A percentile compares a stretch with the other conserved stretches of the same genome.
Conservation (phyloP, 192 early-diverging fungal genomes). For the Paraglomus brasilianum region DNA sequence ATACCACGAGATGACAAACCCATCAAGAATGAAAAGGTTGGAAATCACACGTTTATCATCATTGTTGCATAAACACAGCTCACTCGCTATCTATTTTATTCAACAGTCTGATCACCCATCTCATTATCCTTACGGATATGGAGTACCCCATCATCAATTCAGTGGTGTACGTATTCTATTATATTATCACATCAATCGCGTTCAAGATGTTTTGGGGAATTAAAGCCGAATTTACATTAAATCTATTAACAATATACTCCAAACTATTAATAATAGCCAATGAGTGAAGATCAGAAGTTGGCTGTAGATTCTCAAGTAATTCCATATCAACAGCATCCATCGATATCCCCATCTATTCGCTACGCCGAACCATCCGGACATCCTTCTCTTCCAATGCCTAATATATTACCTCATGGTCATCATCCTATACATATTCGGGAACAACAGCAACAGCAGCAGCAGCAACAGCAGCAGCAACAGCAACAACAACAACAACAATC, state of each 20-base stretch:
- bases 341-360: no score
- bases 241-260: no score
- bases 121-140: constrained; percentile 13
- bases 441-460: not conserved
- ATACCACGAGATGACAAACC: constrained; percentile 82
- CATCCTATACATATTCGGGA: not conserved
- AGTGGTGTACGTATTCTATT: not conserved
- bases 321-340: no score
- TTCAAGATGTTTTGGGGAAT: no score
- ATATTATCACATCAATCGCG: no score
- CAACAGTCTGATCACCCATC: constrained; percentile 16
- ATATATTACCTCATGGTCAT: not conserved
- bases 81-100: not conserved
- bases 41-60: not conserved
- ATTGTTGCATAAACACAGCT: not conserved
- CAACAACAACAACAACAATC: not conserved
- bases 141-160: not conserved
- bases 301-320: no score
- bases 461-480: not conserved
- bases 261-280: no score
- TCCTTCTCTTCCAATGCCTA: constrained; percentile 11
- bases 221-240: no score
- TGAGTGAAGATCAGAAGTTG: no score
- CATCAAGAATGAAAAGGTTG: constrained; percentile 19
- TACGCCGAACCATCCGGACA: not conserved